Percentiles rank a stretch among this genome's conserved stretches.
Conservation (phyloP, 1,139 yeast species). For the Debaryomyces sp. region DNA sequence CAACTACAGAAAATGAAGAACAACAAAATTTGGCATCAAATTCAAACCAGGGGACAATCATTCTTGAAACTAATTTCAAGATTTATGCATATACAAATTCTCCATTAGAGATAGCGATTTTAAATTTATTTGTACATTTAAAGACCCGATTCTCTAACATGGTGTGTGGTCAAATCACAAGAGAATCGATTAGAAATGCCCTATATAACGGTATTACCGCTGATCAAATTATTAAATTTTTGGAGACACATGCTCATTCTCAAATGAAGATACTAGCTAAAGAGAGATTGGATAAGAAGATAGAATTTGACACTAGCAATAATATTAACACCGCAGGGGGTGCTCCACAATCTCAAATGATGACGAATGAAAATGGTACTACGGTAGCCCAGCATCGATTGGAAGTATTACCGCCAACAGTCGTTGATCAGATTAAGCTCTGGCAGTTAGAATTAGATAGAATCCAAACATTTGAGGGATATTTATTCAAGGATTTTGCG, state of each 20-base stretch:
- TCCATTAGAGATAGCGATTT: constrained; percentile 91
- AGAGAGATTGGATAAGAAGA: constrained; percentile 63
- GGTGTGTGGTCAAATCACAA: constrained; percentile 91
- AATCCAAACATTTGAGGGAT: constrained; percentile 86
- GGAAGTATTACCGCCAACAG: constrained; percentile 88
- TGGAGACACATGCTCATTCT: constrained; percentile 92
- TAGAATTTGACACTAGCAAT: constrained; percentile 64
- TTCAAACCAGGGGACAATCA: constrained; percentile 62
- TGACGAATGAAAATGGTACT: constrained; percentile 22
- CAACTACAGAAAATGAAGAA: constrained; percentile 21
- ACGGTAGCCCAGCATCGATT: constrained; percentile 45
- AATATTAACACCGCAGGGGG: constrained; percentile 54
- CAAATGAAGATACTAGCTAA: constrained; percentile 80
- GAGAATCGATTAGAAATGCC: constrained; percentile 89
- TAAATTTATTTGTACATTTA: constrained; percentile 83
- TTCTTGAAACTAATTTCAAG: constrained; percentile 92
- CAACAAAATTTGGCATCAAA: constrained; percentile 20
- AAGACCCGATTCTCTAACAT: constrained; percentile 85
- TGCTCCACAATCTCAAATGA: constrained; percentile 39
- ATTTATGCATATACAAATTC: constrained; percentile 93
- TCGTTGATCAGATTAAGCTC: constrained; percentile 88
- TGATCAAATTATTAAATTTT: constrained; percentile 86
- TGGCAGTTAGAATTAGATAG: constrained; percentile 98
- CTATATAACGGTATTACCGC: constrained; percentile 89
- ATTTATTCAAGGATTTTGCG: constrained; percentile 81